These are phyloP conservation scores for Gossypium arboreum DNA, from an alignment of 345 rosid species.

Conservation along the genomic window DNA sequence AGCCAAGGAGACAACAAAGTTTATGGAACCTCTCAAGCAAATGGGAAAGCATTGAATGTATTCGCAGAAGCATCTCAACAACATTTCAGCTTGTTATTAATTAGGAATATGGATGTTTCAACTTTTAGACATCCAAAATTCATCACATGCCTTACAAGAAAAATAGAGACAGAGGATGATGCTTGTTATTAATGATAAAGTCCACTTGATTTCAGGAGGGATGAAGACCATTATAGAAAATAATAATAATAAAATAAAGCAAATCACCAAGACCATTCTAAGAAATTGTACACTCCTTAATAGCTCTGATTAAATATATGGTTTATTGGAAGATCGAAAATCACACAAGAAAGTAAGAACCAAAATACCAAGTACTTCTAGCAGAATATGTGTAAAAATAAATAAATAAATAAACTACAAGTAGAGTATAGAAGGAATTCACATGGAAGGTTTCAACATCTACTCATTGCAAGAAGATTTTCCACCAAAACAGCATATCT, in stretches of 20 bases:
- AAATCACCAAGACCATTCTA: neutral
- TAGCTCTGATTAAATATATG: neutral
- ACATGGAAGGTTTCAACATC: neutral
- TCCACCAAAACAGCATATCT: neutral
- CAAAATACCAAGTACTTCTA: slow-evolving; percentile 1
- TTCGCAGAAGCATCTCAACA: slow-evolving; percentile 3
- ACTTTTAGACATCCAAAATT: neutral
- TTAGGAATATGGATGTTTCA: neutral
- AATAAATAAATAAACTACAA: neutral
- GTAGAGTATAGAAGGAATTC: slow-evolving; percentile 5
- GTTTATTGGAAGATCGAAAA: neutral
- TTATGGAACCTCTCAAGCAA: neutral
- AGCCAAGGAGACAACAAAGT: neutral
- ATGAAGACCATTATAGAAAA: neutral
- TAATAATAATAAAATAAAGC: neutral
- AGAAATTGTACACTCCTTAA: neutral
- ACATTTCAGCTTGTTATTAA: neutral
- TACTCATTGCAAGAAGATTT: neutral
- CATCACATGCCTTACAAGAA: slow-evolving; percentile 2
- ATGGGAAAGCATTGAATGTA: neutral
- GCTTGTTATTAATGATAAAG: neutral
- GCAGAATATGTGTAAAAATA: neutral
- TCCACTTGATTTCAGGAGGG: neutral
- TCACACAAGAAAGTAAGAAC: neutral
- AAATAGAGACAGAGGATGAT: neutral